A percentile compares a stretch with the other conserved stretches of the same genome.
These are phyloP conservation scores for Cutaneotrichosporon mucoides DNA, from an alignment of 1,284 basidiomycete species.

Conservation along the genomic window DNA sequence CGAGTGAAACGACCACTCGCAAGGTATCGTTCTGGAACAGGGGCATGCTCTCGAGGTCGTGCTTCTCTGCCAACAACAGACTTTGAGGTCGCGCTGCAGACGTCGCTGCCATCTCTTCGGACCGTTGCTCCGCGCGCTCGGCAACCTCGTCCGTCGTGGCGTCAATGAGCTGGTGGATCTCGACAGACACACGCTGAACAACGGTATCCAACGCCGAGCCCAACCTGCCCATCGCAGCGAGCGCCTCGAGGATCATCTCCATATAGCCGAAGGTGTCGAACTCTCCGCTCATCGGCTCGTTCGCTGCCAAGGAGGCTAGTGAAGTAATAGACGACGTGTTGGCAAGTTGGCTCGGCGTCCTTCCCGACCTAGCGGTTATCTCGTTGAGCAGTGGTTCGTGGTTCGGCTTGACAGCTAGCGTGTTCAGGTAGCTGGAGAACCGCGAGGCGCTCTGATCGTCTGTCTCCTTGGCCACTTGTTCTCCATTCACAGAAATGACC, in stretches of 20 bases:
- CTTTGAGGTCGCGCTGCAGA: conserved; percentile 17
- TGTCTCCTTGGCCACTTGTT: conserved; percentile 7
- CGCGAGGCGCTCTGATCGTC: conserved; percentile 18
- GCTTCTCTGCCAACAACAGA: conserved; percentile 15
- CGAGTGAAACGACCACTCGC: conserved; percentile 66
- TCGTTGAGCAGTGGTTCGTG: conserved; percentile 62
- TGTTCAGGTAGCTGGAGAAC: conserved; percentile 61
- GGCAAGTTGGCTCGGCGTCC: conserved; percentile 1
- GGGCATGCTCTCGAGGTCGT: conserved; percentile 17
- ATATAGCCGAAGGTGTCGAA: conserved; percentile 78
- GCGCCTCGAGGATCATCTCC: conserved; percentile 86
- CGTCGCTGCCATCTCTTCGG: conserved; percentile 22
- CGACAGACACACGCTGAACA: conserved; percentile 74
- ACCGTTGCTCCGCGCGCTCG: conserved; percentile 53
- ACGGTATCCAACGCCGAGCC: conserved; percentile 80
- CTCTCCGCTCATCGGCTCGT: conserved; percentile 3
- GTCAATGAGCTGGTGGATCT: conserved; percentile 57
- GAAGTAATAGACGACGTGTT: conserved; percentile 39
- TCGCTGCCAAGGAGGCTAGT: conserved; percentile 51
- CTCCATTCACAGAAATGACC: conserved; percentile 16
- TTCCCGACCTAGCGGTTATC: background rate
- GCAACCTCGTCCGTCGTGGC: conserved; percentile 18
- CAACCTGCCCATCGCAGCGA: conserved; percentile 84
- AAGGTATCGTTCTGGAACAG: conserved; percentile 46
- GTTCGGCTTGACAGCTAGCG: conserved; percentile 64